Evolutionary conservation across 2,329 filamentous ascomycete species (phyloP).

Genomic region (Bipolaris bicolor): DNA sequence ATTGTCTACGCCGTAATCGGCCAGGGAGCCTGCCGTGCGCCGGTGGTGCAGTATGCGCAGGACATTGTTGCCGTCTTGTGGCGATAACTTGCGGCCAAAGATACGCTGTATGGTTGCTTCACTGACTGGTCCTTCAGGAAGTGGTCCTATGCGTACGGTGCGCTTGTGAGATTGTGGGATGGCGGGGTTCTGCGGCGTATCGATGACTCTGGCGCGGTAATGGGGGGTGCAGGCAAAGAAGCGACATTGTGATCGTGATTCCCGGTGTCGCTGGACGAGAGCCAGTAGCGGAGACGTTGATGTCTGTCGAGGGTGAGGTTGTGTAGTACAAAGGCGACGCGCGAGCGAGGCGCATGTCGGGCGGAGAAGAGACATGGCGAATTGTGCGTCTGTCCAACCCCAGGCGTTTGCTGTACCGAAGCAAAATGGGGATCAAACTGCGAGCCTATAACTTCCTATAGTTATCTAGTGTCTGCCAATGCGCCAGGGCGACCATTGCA

Average conservation of each 20-base stretch:
- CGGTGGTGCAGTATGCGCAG: constrained; percentile 50
- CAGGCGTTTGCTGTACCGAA: not conserved
- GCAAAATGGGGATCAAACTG: not conserved
- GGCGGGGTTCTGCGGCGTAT: constrained; percentile 31
- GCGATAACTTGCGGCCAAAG: constrained; percentile 40
- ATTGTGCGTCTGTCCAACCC: constrained; percentile 13
- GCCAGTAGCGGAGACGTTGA: constrained; percentile 31
- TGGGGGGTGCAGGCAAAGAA: constrained; percentile 33
- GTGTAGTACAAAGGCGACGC: constrained; percentile 36
- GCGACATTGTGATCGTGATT: constrained; percentile 26
- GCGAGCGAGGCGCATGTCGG: constrained; percentile 36
- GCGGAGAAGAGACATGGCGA: constrained; percentile 39
- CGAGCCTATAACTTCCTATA: not conserved
- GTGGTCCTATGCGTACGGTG: constrained; percentile 40
- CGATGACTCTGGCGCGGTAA: constrained; percentile 33
- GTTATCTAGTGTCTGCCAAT: constrained; percentile 1
- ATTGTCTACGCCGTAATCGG: constrained; percentile 49
- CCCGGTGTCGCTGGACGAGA: constrained; percentile 23
- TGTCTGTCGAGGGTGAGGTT: constrained; percentile 23
- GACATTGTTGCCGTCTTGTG: constrained; percentile 43
- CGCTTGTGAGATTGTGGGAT: constrained; percentile 34
- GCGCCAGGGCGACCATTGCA: constrained; percentile 12
- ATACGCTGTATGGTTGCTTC: constrained; percentile 34
- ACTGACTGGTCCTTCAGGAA: constrained; percentile 39
- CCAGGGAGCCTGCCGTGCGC: constrained; percentile 48